Conservation (phyloP, 108 stramenopile genomes). For the Halocafeteria seosinensis region DNA sequence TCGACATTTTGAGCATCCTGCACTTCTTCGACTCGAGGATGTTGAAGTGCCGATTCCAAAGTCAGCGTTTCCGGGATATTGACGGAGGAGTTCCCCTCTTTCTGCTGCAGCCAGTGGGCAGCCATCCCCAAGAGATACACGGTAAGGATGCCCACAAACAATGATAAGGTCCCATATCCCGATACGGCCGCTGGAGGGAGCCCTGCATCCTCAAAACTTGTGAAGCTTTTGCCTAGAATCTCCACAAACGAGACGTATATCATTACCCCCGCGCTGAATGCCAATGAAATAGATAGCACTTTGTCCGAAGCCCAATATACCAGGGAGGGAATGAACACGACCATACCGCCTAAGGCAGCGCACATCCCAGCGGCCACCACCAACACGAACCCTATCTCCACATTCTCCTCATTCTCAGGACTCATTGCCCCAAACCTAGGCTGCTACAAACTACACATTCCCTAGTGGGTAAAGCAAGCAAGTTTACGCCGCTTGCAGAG, state of each 20-base stretch:
- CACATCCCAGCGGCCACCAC: conserved; percentile 34
- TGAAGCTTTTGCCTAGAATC: conserved; percentile 47
- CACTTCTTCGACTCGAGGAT: background rate
- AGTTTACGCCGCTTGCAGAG: too few species aligned
- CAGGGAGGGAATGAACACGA: conserved; percentile 49
- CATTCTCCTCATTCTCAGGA: conserved; percentile 13
- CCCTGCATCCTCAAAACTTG: conserved; percentile 23
- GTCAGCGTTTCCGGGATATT: background rate
- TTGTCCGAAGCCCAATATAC: conserved; percentile 40
- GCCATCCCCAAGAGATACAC: conserved; percentile 9
- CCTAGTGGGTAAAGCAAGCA: too few species aligned
- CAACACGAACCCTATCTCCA: conserved; percentile 28
- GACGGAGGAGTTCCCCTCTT: background rate
- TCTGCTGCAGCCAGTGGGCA: conserved; percentile 15
- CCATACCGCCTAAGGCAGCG: conserved; percentile 48
- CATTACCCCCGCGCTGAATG: conserved; percentile 64
- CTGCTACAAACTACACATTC: too few species aligned
- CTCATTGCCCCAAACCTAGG: too few species aligned
- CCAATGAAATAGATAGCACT: conserved; percentile 50
- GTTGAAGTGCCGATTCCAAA: background rate
- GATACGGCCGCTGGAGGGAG: conserved; percentile 18
- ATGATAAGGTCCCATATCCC: conserved; percentile 36
- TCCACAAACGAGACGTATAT: conserved; percentile 65
- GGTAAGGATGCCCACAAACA: conserved; percentile 44
- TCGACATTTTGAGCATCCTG: background rate